A percentile compares a stretch with the other conserved stretches of the same genome.
Evolutionary conservation across 2,329 filamentous ascomycete genomes (phyloP).

Genomic region (Epichloe typhina): DNA sequence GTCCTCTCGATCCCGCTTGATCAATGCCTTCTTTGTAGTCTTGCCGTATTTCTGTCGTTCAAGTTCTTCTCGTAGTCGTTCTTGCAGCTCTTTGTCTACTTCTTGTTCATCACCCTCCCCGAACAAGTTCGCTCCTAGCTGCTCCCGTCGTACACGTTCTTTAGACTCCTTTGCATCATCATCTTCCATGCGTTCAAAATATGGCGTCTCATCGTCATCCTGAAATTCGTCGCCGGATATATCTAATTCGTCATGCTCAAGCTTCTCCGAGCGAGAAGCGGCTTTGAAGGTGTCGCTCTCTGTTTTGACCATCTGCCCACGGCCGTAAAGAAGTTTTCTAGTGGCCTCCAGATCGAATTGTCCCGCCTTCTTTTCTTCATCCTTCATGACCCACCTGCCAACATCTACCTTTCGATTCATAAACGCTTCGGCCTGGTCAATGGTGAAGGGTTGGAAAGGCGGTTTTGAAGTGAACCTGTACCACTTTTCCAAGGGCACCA

Average conservation of each 20-base stretch:
- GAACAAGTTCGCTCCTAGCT: slow-evolving; percentile 79
- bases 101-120: slow-evolving; percentile 54
- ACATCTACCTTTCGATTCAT: slow-evolving; percentile 69
- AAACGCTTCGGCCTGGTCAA: slow-evolving; percentile 73
- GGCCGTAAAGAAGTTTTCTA: slow-evolving; percentile 34
- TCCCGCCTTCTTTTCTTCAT: slow-evolving; percentile 43
- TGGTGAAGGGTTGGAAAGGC: slow-evolving; percentile 61
- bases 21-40: slow-evolving; percentile 63
- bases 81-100: slow-evolving; percentile 61
- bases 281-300: slow-evolving; percentile 53
- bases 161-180: slow-evolving; percentile 65
- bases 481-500: slow-evolving; percentile 91
- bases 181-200: slow-evolving; percentile 66
- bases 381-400: slow-evolving; percentile 68
- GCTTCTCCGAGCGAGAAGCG: slow-evolving; percentile 48
- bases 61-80: slow-evolving; percentile 55
- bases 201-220: slow-evolving; percentile 70
- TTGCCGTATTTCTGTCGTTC: slow-evolving; percentile 61
- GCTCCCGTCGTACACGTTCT: slow-evolving; percentile 62
- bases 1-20: slow-evolving; percentile 73
- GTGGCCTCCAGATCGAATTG: slow-evolving; percentile 50
- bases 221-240: slow-evolving; percentile 65
- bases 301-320: slow-evolving; percentile 48
- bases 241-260: slow-evolving; percentile 59
- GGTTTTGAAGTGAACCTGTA: slow-evolving; percentile 79